phyloP scores from a whole-genome alignment of 495 filamentous ascomycete species.

The Aspergillus mulundensis region DNA sequence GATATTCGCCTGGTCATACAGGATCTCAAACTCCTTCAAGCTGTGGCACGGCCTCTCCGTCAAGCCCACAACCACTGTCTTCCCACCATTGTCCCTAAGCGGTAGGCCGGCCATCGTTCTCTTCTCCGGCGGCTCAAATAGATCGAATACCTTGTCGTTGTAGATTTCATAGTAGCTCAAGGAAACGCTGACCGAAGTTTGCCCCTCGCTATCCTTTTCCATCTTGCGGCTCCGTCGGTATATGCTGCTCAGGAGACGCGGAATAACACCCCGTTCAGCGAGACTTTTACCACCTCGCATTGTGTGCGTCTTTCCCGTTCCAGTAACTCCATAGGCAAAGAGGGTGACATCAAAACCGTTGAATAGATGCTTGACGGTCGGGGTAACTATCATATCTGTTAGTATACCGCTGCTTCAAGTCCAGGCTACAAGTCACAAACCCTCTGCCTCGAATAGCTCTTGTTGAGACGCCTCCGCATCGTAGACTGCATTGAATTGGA shows the following conservation, averaged over 20 bases:
- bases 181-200: conserved; percentile 68
- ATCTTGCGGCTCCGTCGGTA: conserved; percentile 84
- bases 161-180: conserved; percentile 99
- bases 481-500: conserved; percentile 94
- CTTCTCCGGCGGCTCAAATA: conserved; percentile 89
- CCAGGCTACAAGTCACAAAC: conserved; percentile 43
- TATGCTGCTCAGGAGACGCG: conserved; percentile 78
- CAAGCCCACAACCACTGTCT: conserved; percentile 88
- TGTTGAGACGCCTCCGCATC: conserved; percentile 74
- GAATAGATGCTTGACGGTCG: conserved; percentile 86
- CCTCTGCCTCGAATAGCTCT: conserved; percentile 82
- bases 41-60: conserved; percentile 80
- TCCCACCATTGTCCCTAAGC: conserved; percentile 81
- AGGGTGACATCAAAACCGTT: conserved; percentile 90
- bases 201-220: conserved; percentile 73
- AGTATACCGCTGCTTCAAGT: conserved; percentile 15
- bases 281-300: conserved; percentile 93
- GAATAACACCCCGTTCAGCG: conserved; percentile 87
- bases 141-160: conserved; percentile 91
- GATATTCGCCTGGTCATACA: conserved; percentile 93
- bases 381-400: conserved; percentile 50
- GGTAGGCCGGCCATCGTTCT: conserved; percentile 79
- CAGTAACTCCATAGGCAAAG: conserved; percentile 94
- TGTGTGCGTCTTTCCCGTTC: conserved; percentile 95
- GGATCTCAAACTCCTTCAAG: conserved; percentile 84